Conservation (phyloP, 345 rosid genomes). For the Syzygium grande region DNA sequence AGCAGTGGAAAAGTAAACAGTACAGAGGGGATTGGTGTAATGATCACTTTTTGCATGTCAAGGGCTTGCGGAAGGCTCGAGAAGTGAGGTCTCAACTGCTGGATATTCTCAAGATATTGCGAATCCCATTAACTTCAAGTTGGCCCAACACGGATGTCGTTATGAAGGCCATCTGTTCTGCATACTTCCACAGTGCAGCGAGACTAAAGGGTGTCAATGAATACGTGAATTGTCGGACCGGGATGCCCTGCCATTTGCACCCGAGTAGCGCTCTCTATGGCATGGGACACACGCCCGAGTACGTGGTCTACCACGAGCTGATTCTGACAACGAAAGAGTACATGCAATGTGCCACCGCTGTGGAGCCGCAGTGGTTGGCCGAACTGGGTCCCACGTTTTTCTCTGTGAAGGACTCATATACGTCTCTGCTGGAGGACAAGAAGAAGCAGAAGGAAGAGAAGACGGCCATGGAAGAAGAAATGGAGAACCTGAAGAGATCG, state of each 20-base stretch:
- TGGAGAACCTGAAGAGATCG: constrained; percentile 70
- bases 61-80: constrained; percentile 80
- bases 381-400: constrained; percentile 96
- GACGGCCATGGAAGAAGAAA: constrained; percentile 90
- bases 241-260: constrained; percentile 94
- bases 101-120: constrained; percentile 73
- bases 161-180: constrained; percentile 83
- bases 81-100: constrained; percentile 95
- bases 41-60: constrained; percentile 77
- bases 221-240: constrained; percentile 76
- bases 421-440: constrained; percentile 75
- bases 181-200: constrained; percentile 93
- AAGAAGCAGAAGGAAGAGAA: constrained; percentile 77
- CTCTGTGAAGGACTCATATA: constrained; percentile 81
- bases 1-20: constrained; percentile 93
- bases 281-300: constrained; percentile 76
- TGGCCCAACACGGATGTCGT: constrained; percentile 66
- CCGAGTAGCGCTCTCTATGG: constrained; percentile 94
- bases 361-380: constrained; percentile 88
- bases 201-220: constrained; percentile 87
- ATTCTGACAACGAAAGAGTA: constrained; percentile 87
- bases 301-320: constrained; percentile 88
- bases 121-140: constrained; percentile 69
- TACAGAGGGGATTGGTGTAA: constrained; percentile 97
- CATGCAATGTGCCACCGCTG: constrained; percentile 91